These are phyloP conservation scores for Tolypocladium ovalisporum DNA, from an alignment of 2,329 filamentous ascomycete genomes.

Conservation along the genomic window DNA sequence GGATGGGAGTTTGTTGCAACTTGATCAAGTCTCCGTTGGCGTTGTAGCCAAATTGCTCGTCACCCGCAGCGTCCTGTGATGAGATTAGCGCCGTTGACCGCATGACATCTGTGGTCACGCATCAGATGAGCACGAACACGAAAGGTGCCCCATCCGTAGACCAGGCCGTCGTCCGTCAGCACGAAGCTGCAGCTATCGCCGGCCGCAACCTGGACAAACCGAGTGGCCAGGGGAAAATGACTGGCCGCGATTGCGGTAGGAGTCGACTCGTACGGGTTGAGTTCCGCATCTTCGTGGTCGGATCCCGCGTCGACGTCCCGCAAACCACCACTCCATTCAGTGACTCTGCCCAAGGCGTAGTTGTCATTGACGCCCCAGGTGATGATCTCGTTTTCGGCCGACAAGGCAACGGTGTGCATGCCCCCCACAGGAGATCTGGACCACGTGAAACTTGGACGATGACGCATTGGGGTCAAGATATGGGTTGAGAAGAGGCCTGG, in stretches of 20 bases:
- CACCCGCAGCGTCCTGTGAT: slow-evolving; percentile 16
- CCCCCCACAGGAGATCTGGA: slow-evolving; percentile 68
- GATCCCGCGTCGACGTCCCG: slow-evolving; percentile 35
- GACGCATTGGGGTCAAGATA: slow-evolving; percentile 73
- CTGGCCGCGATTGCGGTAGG: slow-evolving; percentile 46
- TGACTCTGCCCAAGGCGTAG: slow-evolving; percentile 62
- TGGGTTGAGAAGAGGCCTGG: slow-evolving; percentile 40
- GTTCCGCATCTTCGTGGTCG: slow-evolving; percentile 30
- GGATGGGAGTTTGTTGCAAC: slow-evolving; percentile 31
- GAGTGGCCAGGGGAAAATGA: slow-evolving; percentile 42
- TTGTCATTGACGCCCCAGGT: slow-evolving; percentile 80
- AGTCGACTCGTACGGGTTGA: slow-evolving; percentile 57
- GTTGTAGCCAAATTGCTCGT: slow-evolving; percentile 40
- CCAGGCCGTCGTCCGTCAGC: slow-evolving; percentile 55
- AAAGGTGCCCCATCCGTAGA: slow-evolving; percentile 72
- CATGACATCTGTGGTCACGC: too few relatives aligned
- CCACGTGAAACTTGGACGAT: slow-evolving; percentile 50
- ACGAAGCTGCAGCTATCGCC: slow-evolving; percentile 61
- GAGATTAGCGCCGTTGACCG: background rate
- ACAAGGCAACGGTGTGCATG: slow-evolving; percentile 71
- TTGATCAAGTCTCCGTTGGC: slow-evolving; percentile 24
- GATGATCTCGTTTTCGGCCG: slow-evolving; percentile 67
- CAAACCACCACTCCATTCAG: slow-evolving; percentile 45
- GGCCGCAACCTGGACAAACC: slow-evolving; percentile 47
- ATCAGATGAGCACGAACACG: slow-evolving; percentile 30